phyloP scores from a whole-genome alignment of 1,284 basidiomycete species.

The Psilocybe mexicana region DNA sequence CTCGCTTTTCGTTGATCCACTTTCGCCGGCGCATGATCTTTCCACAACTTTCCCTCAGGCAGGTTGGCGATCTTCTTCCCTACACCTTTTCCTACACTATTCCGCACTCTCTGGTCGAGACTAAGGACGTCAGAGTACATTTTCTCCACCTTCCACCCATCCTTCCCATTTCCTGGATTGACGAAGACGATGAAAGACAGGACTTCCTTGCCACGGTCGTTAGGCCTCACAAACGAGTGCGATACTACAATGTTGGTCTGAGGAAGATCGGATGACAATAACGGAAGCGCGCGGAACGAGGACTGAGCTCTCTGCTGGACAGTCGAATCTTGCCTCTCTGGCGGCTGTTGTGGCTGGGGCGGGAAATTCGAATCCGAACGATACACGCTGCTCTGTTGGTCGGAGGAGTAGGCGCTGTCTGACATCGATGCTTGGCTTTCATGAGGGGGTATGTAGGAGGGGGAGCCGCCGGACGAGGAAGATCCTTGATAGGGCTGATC shows the following conservation, averaged over 20 bases:
- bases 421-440: constrained; percentile 15
- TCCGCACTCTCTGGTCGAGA: constrained; percentile 73
- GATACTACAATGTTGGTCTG: constrained; percentile 63
- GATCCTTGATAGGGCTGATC: constrained; percentile 23
- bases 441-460: constrained; percentile 11
- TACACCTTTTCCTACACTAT: constrained; percentile 67
- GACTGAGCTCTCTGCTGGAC: constrained; percentile 29
- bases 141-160: constrained; percentile 92
- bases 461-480: neutral
- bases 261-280: constrained; percentile 68
- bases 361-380: constrained; percentile 14
- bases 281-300: constrained; percentile 68
- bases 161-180: constrained; percentile 64
- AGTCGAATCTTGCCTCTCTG: constrained; percentile 21
- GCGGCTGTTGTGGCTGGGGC: constrained; percentile 20
- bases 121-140: constrained; percentile 88
- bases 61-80: constrained; percentile 79
- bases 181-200: constrained; percentile 79
- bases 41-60: constrained; percentile 93
- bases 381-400: constrained; percentile 12
- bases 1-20: constrained; percentile 92
- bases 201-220: constrained; percentile 86
- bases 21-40: constrained; percentile 94
- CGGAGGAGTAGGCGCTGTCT: constrained; percentile 14
- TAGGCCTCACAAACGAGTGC: constrained; percentile 78